These are phyloP conservation scores for Botrytis fragariae DNA, from an alignment of 2,329 filamentous ascomycete species.

Conservation along the genomic window DNA sequence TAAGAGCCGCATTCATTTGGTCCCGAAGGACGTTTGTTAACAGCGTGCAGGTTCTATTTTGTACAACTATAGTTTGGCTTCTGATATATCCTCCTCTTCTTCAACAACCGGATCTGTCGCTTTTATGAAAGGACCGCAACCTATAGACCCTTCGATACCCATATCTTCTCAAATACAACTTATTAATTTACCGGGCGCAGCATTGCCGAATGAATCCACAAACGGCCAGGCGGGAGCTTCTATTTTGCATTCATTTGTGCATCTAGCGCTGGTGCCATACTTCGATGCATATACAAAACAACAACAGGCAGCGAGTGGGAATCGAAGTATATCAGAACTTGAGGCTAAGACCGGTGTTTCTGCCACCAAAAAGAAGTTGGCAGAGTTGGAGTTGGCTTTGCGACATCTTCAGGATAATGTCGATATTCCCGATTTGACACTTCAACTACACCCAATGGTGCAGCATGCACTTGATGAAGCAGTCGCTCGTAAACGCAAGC, in stretches of 20 bases:
- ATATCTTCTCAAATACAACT: conserved; percentile 88
- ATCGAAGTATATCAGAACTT: conserved; percentile 73
- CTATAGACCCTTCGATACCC: conserved; percentile 79
- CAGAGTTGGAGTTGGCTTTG: conserved; percentile 86
- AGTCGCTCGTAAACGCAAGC: conserved; percentile 60
- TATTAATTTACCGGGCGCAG: conserved; percentile 83
- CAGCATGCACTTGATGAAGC: conserved; percentile 82
- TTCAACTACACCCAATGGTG: conserved; percentile 86
- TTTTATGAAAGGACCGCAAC: conserved; percentile 83
- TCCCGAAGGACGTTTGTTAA: conserved; percentile 34
- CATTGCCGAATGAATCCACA: conserved; percentile 60
- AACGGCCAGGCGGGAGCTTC: conserved; percentile 68
- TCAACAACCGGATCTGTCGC: conserved; percentile 84
- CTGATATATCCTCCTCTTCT: conserved; percentile 75
- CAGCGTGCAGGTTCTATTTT: conserved; percentile 44
- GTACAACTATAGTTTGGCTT: conserved; percentile 76
- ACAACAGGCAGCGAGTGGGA: conserved; percentile 63
- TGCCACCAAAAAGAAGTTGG: conserved; percentile 95
- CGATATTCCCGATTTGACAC: conserved; percentile 87
- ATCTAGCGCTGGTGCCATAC: conserved; percentile 88
- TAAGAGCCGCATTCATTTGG: conserved; percentile 34
- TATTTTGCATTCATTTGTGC: conserved; percentile 82
- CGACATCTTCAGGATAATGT: conserved; percentile 95
- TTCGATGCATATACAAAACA: conserved; percentile 94
- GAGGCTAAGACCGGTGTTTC: conserved; percentile 94